Evolutionary conservation across 2,329 filamentous ascomycete species (phyloP).

Genomic region (Neonectria punicea): DNA sequence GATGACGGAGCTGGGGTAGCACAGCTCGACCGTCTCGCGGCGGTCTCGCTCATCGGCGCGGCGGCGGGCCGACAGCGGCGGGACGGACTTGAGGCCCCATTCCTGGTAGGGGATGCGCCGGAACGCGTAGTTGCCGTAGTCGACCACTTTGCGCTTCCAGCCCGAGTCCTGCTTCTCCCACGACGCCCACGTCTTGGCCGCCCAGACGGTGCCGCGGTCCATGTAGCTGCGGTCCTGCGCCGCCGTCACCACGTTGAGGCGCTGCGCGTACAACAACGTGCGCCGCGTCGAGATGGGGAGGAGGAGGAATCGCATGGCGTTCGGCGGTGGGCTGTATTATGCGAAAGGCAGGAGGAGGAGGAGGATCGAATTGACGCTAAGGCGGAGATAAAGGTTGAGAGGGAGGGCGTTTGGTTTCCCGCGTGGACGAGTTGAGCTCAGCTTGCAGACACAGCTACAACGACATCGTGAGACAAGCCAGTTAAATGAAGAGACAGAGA

Average conservation of each 20-base stretch:
- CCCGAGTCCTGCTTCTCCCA: constrained; percentile 88
- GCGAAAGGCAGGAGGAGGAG: not conserved
- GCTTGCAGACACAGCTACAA: constrained; percentile 16
- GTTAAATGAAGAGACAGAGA: not conserved
- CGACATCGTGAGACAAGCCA: constrained; percentile 20
- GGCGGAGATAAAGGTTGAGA: not conserved
- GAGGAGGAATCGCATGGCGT: constrained; percentile 87
- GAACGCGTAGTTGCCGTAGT: constrained; percentile 86
- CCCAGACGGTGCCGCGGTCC: constrained; percentile 77
- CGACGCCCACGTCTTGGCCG: constrained; percentile 79
- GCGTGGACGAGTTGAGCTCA: constrained; percentile 1
- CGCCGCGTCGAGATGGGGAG: constrained; percentile 92
- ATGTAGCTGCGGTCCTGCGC: constrained; percentile 62
- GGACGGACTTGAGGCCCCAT: constrained; percentile 97
- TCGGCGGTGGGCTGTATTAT: not conserved
- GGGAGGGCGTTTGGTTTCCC: not conserved
- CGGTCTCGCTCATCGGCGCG: constrained; percentile 71
- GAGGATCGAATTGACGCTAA: not conserved
- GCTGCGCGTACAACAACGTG: constrained; percentile 92
- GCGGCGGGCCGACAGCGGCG: constrained; percentile 77
- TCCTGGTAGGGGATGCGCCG: constrained; percentile 94
- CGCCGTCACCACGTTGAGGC: constrained; percentile 67
- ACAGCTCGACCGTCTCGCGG: constrained; percentile 74
- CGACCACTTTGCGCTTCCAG: constrained; percentile 89
- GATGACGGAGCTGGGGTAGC: constrained; percentile 80